A percentile compares a stretch with the other conserved stretches of the same genome.
phyloP scores from a whole-genome alignment of 192 early-diverging fungal species.

The Podila epigama region DNA sequence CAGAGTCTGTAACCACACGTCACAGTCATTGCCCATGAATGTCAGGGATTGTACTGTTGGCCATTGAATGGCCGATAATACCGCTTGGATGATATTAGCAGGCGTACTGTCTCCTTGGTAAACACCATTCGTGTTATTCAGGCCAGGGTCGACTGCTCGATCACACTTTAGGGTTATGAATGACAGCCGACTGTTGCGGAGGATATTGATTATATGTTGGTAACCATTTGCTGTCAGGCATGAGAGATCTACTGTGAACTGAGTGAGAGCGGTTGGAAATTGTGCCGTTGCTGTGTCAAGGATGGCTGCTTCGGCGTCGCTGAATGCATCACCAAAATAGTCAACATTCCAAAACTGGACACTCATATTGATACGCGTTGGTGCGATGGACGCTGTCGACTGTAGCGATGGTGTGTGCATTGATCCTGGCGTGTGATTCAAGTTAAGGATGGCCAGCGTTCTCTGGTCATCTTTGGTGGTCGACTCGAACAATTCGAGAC shows the following conservation, averaged over 20 bases:
- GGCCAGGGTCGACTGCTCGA: neutral
- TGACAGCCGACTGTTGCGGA: neutral
- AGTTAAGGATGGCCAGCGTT: neutral
- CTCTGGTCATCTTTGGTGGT: neutral
- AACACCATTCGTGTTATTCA: too few relatives aligned
- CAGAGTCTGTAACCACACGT: neutral
- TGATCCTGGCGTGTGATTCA: neutral
- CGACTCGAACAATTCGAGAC: neutral
- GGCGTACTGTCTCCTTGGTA: too few relatives aligned
- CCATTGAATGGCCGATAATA: neutral
- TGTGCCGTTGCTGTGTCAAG: neutral
- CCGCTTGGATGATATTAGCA: neutral
- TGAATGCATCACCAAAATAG: neutral
- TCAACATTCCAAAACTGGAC: neutral
- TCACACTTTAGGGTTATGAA: neutral
- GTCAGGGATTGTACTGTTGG: neutral
- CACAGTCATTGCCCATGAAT: neutral
- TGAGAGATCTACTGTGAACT: neutral
- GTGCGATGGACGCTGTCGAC: too few relatives aligned
- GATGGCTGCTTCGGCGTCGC: conserved; percentile 1
- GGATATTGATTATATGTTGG: neutral
- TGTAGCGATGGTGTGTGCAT: neutral
- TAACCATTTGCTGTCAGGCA: neutral
- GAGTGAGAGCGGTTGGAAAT: neutral
- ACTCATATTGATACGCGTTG: neutral